A percentile compares a stretch with the other conserved stretches of the same genome.
These are phyloP conservation scores for Chlorella sorokiniana DNA, from an alignment of 139 green algal genomes.

Conservation along the genomic window DNA sequence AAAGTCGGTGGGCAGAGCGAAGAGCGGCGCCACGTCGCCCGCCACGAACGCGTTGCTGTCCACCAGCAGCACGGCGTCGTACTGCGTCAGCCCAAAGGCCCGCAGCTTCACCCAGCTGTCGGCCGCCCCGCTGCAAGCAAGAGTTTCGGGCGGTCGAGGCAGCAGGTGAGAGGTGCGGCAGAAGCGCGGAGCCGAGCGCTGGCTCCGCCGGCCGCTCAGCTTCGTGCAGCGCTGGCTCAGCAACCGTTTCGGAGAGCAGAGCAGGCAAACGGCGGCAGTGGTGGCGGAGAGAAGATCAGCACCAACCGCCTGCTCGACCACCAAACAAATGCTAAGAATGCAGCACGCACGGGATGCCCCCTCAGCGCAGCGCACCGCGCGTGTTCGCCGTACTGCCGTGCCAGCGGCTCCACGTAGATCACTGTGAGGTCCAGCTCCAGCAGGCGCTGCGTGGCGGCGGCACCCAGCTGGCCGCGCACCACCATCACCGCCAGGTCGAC, in stretches of 20 bases:
- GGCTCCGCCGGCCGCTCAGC: background rate
- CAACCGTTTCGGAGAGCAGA: background rate
- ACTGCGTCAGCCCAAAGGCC: conserved; percentile 42
- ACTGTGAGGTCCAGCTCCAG: background rate
- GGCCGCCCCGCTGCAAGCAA: background rate
- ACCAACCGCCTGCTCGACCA: background rate
- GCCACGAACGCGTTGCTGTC: conserved; percentile 26
- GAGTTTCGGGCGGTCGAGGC: background rate
- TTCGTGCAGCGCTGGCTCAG: background rate
- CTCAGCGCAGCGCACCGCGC: background rate
- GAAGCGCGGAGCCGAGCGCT: too few relatives aligned
- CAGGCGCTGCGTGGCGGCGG: conserved; percentile 7
- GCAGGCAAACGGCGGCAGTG: background rate
- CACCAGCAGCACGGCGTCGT: conserved; percentile 38
- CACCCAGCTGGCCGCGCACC: conserved; percentile 26
- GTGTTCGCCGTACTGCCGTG: background rate
- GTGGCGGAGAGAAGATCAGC: background rate
- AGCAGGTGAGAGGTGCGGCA: background rate
- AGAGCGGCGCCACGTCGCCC: conserved; percentile 7
- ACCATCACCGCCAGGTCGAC: conserved; percentile 29
- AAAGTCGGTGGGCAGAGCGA: conserved; percentile 39
- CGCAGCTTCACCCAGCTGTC: conserved; percentile 21
- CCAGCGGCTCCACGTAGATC: conserved; percentile 21
- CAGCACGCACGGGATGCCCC: background rate
- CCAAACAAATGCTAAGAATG: background rate